phyloP scores from a whole-genome alignment of 768 basidiomycete species.

The Rickenella mellea region DNA sequence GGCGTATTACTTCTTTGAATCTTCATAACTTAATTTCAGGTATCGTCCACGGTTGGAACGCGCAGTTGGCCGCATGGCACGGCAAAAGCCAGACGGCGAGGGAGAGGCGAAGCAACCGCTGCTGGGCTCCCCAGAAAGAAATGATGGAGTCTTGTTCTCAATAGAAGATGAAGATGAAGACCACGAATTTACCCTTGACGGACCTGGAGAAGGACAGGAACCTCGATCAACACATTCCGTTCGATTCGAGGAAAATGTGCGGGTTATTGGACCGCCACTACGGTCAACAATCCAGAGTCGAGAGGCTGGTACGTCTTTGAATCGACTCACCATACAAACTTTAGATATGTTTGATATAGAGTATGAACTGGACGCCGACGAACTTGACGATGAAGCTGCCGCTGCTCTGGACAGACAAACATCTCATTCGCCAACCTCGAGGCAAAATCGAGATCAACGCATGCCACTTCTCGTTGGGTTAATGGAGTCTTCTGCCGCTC shows the following conservation, averaged over 20 bases:
- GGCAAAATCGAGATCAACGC: constrained; percentile 38
- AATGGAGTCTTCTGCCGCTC: constrained; percentile 50
- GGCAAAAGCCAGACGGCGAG: constrained; percentile 2
- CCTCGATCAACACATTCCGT: constrained; percentile 37
- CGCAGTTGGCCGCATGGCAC: too few species aligned
- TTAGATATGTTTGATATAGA: constrained; percentile 32
- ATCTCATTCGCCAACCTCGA: constrained; percentile 21
- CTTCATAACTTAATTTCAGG: too few species aligned
- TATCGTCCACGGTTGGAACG: too few species aligned
- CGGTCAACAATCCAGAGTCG: constrained; percentile 69
- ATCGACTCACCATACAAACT: constrained; percentile 2
- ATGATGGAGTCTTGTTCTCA: constrained; percentile 38
- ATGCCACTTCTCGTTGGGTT: constrained; percentile 78
- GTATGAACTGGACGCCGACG: constrained; percentile 79
- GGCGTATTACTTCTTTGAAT: too few species aligned
- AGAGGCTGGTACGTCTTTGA: constrained; percentile 45
- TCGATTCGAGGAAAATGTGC: constrained; percentile 59
- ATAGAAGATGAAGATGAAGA: constrained; percentile 48
- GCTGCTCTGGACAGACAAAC: constrained; percentile 23
- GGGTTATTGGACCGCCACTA: constrained; percentile 57
- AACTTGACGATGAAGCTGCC: constrained; percentile 48
- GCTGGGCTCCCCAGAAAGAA: constrained; percentile 27
- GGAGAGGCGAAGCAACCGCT: constrained; percentile 51
- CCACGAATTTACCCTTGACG: constrained; percentile 24
- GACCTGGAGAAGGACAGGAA: constrained; percentile 16